A percentile compares a stretch with the other conserved stretches of the same genome.
Conservation (phyloP, 108 stramenopile genomes). For the Skeletonema grethae region DNA sequence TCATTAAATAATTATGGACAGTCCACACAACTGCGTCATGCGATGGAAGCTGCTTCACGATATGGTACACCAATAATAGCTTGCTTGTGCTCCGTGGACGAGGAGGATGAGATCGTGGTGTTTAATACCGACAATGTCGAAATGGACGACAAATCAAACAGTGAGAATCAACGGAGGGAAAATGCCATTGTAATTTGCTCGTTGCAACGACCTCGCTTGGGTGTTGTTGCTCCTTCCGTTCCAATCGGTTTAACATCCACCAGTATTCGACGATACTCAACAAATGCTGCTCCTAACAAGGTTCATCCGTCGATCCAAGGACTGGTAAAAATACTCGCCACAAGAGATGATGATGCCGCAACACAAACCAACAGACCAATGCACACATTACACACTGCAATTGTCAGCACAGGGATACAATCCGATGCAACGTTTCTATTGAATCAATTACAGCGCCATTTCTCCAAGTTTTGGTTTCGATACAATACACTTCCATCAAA, state of each 20-base stretch:
- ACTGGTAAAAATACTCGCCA: slow-evolving; percentile 18
- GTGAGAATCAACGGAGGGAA: slow-evolving; percentile 5
- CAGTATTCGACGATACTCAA: not conserved
- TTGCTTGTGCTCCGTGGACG: slow-evolving; percentile 17
- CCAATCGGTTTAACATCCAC: not conserved
- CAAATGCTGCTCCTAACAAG: not conserved
- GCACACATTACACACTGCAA: slow-evolving; percentile 28
- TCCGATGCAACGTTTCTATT: slow-evolving; percentile 27
- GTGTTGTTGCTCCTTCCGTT: slow-evolving; percentile 6
- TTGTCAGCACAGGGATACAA: slow-evolving; percentile 21
- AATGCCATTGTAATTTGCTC: slow-evolving; percentile 40
- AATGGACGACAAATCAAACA: not conserved
- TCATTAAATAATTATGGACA: slow-evolving; percentile 66
- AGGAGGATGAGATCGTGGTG: no score
- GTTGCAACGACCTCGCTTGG: slow-evolving; percentile 19
- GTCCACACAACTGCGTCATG: slow-evolving; percentile 62
- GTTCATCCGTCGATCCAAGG: slow-evolving; percentile 19
- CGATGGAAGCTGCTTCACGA: slow-evolving; percentile 44
- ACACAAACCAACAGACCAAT: not conserved
- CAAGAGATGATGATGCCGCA: slow-evolving; percentile 16
- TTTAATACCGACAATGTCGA: not conserved
- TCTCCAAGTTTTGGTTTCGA: slow-evolving; percentile 41
- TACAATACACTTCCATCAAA: slow-evolving; percentile 26
- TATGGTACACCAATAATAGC: slow-evolving; percentile 53
- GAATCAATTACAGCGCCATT: slow-evolving; percentile 18